Percentiles rank a stretch among this genome's conserved stretches.
Conservation (phyloP, 2,329 filamentous ascomycete genomes). For the Xylariaceae sp. region DNA sequence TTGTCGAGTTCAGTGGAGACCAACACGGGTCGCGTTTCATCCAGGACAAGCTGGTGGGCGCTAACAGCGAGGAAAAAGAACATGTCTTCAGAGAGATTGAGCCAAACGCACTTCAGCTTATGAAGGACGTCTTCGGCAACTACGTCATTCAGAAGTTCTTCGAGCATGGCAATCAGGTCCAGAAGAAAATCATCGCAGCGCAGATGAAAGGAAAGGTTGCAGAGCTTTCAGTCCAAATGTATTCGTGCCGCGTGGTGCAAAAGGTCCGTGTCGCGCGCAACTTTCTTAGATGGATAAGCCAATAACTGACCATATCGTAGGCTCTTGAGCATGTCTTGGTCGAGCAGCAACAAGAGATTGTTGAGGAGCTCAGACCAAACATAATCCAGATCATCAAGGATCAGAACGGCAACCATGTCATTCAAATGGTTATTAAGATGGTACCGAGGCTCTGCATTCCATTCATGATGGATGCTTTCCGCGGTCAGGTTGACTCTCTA, state of each 20-base stretch:
- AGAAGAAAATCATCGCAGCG: constrained; percentile 85
- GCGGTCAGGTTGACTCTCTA: constrained; percentile 74
- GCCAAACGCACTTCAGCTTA: constrained; percentile 82
- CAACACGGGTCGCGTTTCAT: constrained; percentile 96
- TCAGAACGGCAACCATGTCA: constrained; percentile 93
- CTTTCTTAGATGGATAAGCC: neutral
- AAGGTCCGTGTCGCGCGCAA: constrained; percentile 64
- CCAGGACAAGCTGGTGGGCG: constrained; percentile 87
- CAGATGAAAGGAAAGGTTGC: constrained; percentile 88
- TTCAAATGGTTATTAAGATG: constrained; percentile 89
- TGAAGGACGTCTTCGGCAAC: constrained; percentile 97
- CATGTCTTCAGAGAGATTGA: constrained; percentile 87
- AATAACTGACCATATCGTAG: constrained; percentile 52
- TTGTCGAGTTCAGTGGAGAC: constrained; percentile 95
- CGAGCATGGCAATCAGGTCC: constrained; percentile 90
- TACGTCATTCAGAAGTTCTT: constrained; percentile 99
- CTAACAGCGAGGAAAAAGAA: constrained; percentile 96
- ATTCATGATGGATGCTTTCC: constrained; percentile 84
- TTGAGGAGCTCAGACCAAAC: constrained; percentile 80
- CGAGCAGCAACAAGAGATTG: constrained; percentile 87
- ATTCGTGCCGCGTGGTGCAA: constrained; percentile 94
- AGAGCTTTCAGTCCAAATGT: constrained; percentile 83
- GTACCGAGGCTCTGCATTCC: constrained; percentile 79
- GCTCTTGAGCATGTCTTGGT: constrained; percentile 88
- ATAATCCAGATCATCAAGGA: constrained; percentile 82